Evolutionary conservation across 164 flowering plant species (phyloP), one percentile per base, ranked within the genome.

Genomic region (Chimonanthus salicifolius): DNA sequence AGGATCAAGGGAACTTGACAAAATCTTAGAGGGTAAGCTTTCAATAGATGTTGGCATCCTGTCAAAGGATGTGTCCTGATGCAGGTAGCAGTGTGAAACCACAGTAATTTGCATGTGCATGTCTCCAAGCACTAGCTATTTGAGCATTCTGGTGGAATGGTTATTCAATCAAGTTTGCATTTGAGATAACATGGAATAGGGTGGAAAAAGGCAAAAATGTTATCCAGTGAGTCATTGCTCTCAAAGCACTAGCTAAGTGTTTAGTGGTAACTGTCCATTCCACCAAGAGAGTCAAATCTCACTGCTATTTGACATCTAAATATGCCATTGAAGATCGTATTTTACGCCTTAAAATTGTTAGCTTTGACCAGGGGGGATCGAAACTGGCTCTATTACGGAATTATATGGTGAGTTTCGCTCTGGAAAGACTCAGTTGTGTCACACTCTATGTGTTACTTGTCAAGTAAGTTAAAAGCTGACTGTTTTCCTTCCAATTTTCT

Each of bases 361-460:
- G 45, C 43, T 72, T 76, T 51, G 78, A 58, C 47, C 87, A 92
- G 97, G 98, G 60, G 98, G 98, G 50, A 80, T 94, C 72, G 98
- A 94, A 80, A 94, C 97, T 2, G 97, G 97, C 64, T 91, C 98
- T 51, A 92, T 94, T 64, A 92, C 98, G 74, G 98, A 94, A 81
- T 47, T 94, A 62, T 94, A 94, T 84, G 98, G 97, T 54, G 98
- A 94, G 81, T 94, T 89, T 71, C 97, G 98, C 64, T 87, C 92
- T 75, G 98, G 97, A 72, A 94, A 94, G 83, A 92, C 98, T 80
- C 98, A 94, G 80, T 82, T 92, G 64, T 94, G 98, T 76, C 98
- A 94, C 81, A 94, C 98, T 15, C 86, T 94, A 1, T 92, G 98
- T 58, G 98, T 94, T 63, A 89, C 97, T 75, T 94, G 98, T 87